Base-by-base conservation (phyloP, 2,329 filamentous ascomycete species). In the Tolypocladium paradoxum region DNA sequence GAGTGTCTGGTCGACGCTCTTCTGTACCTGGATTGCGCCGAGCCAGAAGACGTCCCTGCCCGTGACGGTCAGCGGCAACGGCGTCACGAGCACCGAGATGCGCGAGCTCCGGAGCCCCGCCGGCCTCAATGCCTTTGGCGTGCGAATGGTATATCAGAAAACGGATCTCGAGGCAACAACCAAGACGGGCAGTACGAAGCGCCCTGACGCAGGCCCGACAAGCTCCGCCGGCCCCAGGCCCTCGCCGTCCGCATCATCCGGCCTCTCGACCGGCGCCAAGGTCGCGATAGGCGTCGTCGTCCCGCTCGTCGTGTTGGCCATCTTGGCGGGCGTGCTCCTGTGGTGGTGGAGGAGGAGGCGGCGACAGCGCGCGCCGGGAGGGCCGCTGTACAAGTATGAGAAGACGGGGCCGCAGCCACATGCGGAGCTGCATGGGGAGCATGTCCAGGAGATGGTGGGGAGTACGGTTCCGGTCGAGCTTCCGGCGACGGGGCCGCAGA, bases 101-200 rank as follows among this genome's bases (percentile, higher is more conserved):
- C 52, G 55, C 3, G 60, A 53, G 4, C 60, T 69, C 52, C 54
- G 38, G 4, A 58, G 57, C 7, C 60, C 54, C 0, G 62, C 55
- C 1, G 67, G 64, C 2, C 56, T 70, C 29, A 67, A 69, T 36
- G 68, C 67, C 0, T 69, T 59, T 45, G 68, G 68, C 35, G 49
- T 70, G 12, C 60, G 64, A 8, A 70, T 70, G 67, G 61, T 70
- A 12, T 65, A 68, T 50, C 59, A 69, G 38, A 40, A 55, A n/a
- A 65, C 57, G 8, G 66, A 69, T 37, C 27, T 64, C 3, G 22
- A 51, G 3, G 53, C 55, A 34, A 57, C 51, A 22, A 60, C 53
- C 16, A 49, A 40, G 4, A 47, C 48, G 16, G 49, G 53, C 18
- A 52, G 55, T 2, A 49, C 51, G 4, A 50, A 47, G n/a, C n/a